phyloP scores from a whole-genome alignment of 192 early-diverging fungal species.

The Backusella australiensis region DNA sequence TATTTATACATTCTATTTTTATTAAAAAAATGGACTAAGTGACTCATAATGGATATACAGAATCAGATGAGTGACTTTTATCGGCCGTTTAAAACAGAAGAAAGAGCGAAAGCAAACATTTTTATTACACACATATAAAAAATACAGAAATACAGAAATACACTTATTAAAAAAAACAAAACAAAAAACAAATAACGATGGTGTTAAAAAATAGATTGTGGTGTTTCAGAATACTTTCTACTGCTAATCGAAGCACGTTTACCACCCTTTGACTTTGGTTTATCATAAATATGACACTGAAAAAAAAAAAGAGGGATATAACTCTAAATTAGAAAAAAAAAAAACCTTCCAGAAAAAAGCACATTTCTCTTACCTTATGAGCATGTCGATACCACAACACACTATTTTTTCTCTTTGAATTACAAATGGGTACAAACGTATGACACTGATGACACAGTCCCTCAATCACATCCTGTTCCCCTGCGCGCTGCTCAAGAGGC shows the following conservation, averaged over 20 bases:
- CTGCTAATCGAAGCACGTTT: neutral
- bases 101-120: neutral
- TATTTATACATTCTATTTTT: neutral
- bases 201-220: neutral
- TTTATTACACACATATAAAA: neutral
- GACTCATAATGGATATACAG: neutral
- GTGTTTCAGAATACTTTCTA: neutral
- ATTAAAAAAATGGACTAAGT: neutral
- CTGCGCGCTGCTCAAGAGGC: conserved; percentile 64
- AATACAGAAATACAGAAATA: neutral
- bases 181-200: neutral
- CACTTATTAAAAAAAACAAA: neutral
- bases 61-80: neutral
- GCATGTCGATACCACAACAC: conserved; percentile 87
- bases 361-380: conserved; percentile 52
- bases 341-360: neutral
- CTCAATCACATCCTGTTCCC: conserved; percentile 66
- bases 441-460: conserved; percentile 82
- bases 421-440: conserved; percentile 74
- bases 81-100: neutral
- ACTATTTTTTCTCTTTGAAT: conserved; percentile 69
- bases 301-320: neutral
- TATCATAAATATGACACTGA: conserved; percentile 30
- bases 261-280: conserved; percentile 17
- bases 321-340: neutral